Evolutionary conservation across 371 early-diverging fungal species (phyloP).

Genomic region (Dichotomocladium elegans): DNA sequence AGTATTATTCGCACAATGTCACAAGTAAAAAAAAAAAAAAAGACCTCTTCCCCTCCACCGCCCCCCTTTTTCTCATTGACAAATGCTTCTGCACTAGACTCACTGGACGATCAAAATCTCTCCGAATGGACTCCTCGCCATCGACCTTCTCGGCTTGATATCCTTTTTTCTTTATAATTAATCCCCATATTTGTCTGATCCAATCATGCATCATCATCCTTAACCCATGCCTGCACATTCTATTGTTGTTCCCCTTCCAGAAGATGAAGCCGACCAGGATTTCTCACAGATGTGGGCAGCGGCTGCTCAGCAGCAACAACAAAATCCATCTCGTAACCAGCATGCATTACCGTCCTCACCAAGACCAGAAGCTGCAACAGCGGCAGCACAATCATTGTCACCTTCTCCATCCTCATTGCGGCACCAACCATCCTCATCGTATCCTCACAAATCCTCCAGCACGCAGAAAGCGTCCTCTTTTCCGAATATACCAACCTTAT

Average conservation of each 20-base stretch:
- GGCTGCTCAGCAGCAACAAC: neutral
- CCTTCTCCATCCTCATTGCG: neutral
- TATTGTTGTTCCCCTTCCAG: constrained; percentile 11
- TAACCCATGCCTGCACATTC: constrained; percentile 6
- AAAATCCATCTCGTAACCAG: neutral
- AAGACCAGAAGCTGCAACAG: neutral
- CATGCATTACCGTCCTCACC: neutral
- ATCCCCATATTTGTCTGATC: neutral
- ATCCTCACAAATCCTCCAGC: constrained; percentile 2
- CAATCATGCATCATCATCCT: neutral
- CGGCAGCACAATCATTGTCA: neutral
- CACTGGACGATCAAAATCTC: constrained; percentile 33
- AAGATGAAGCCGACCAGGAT: constrained; percentile 13
- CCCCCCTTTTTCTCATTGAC: neutral
- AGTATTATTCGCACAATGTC: constrained; percentile 15
- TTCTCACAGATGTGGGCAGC: constrained; percentile 11
- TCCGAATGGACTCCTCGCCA: constrained; percentile 24
- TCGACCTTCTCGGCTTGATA: constrained; percentile 25
- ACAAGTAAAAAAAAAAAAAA: constrained; percentile 9
- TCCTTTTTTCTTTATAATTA: constrained; percentile 11
- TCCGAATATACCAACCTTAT: neutral
- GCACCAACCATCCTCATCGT: neutral
- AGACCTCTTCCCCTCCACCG: neutral
- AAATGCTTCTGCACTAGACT: constrained; percentile 13
- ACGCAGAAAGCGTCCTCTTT: no score